Evolutionary conservation across 2,329 filamentous ascomycete genomes (phyloP).

Genomic region (Aspergillus quadrilineatus): DNA sequence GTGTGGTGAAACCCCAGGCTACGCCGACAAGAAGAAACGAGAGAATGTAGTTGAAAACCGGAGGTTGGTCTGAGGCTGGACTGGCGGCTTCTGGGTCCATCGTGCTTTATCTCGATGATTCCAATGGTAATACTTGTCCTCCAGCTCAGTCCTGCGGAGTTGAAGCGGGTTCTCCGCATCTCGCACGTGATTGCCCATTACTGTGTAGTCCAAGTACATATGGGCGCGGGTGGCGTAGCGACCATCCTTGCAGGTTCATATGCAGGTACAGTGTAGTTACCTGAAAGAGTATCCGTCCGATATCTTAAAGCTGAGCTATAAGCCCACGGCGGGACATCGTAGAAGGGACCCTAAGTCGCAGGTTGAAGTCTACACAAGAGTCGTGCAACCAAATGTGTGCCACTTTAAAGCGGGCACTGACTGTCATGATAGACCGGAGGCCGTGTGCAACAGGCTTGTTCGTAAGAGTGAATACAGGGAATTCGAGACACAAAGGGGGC

Average conservation of each 20-base stretch:
- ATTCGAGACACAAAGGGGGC: not conserved
- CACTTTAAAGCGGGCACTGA: too few relatives aligned
- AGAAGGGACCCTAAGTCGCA: not conserved
- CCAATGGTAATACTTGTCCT: not conserved
- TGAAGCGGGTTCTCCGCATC: not conserved
- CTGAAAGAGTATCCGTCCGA: not conserved
- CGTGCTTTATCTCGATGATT: not conserved
- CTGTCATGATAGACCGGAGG: not conserved
- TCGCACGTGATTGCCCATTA: not conserved
- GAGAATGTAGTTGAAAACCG: slow-evolving; percentile 73
- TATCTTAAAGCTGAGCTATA: not conserved
- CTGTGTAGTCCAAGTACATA: not conserved
- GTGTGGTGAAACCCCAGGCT: slow-evolving; percentile 89
- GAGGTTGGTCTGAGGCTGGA: slow-evolving; percentile 29
- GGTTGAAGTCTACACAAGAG: not conserved
- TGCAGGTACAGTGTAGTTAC: not conserved
- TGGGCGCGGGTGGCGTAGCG: not conserved
- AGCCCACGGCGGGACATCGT: not conserved
- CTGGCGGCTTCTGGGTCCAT: slow-evolving; percentile 38
- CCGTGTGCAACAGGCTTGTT: not conserved
- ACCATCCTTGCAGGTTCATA: not conserved
- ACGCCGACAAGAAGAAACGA: slow-evolving; percentile 88
- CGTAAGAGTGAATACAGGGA: not conserved
- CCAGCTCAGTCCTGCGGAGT: not conserved
- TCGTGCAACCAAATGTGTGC: not conserved